A percentile compares a stretch with the other conserved stretches of the same genome.
phyloP scores from a whole-genome alignment of 2,329 filamentous ascomycete species.

The Aspergillus intermedius region DNA sequence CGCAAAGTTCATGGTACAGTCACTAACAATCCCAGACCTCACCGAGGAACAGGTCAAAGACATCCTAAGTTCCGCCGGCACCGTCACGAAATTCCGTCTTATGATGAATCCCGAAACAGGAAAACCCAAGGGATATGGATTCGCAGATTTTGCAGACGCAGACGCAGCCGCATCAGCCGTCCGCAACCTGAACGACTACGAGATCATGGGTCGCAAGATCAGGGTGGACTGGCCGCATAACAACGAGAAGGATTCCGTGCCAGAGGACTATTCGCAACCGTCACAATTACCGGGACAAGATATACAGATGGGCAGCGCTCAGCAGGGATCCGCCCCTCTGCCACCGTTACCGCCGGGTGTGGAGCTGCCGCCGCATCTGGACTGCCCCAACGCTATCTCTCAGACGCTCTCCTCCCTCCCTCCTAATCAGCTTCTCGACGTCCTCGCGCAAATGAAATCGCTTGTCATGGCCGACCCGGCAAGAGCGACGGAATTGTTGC shows the following conservation, averaged over 20 bases:
- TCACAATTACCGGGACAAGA: constrained; percentile 32
- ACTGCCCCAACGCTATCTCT: constrained; percentile 84
- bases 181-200: constrained; percentile 89
- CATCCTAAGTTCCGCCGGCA: constrained; percentile 83
- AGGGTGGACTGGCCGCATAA: constrained; percentile 96
- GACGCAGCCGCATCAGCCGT: constrained; percentile 91
- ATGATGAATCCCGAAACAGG: constrained; percentile 96
- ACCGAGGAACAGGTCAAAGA: constrained; percentile 95
- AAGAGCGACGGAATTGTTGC: constrained; percentile 77
- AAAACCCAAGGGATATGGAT: constrained; percentile 91
- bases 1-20: not conserved
- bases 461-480: constrained; percentile 74
- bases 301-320: constrained; percentile 28
- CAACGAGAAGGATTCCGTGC: constrained; percentile 64
- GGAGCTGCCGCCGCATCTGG: constrained; percentile 75
- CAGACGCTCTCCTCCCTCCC: constrained; percentile 81
- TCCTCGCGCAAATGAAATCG: constrained; percentile 89
- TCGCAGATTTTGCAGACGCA: constrained; percentile 88
- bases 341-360: constrained; percentile 78
- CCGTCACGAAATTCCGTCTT: constrained; percentile 83
- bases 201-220: constrained; percentile 90
- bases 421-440: constrained; percentile 82
- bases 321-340: constrained; percentile 50
- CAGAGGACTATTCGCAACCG: constrained; percentile 43
- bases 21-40: constrained; percentile 56